Evolutionary conservation across 2,329 filamentous ascomycete species (phyloP).

Genomic region (Grosmannia serpens): DNA sequence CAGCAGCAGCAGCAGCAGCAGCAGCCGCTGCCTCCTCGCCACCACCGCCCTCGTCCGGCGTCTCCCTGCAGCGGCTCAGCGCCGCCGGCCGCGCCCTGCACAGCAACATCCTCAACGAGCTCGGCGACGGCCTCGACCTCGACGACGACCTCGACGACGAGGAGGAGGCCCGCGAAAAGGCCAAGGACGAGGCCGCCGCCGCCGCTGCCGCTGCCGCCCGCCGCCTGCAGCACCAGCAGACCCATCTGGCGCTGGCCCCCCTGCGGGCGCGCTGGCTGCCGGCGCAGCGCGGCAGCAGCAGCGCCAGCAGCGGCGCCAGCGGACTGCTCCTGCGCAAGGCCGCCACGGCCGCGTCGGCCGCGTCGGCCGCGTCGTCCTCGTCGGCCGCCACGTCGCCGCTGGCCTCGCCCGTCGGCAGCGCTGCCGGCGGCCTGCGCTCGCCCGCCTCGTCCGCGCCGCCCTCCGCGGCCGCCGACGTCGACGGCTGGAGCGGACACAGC

Average conservation of each 20-base stretch:
- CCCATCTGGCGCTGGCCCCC: constrained; percentile 3
- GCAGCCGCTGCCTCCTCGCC: neutral
- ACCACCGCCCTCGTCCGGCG: constrained; percentile 20
- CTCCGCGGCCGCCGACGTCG: neutral
- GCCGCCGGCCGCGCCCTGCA: constrained; percentile 29
- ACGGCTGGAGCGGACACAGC: no score
- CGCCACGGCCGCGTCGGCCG: neutral
- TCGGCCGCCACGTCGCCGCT: neutral
- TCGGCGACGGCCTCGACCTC: neutral
- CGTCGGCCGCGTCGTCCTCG: neutral
- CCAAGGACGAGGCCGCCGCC: neutral
- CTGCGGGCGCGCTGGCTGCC: constrained; percentile 11
- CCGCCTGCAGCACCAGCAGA: neutral
- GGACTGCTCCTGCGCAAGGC: constrained; percentile 4
- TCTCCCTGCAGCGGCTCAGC: constrained; percentile 33
- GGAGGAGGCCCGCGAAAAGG: constrained; percentile 19
- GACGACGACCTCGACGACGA: constrained; percentile 17
- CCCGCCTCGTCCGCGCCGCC: neutral
- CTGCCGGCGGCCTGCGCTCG: no score
- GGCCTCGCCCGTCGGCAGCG: neutral
- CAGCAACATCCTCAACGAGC: constrained; percentile 14
- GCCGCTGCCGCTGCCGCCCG: neutral
- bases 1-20: neutral
- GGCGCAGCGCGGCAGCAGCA: neutral
- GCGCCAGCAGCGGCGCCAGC: constrained; percentile 7